These are phyloP conservation scores for Barnettozyma salicaria DNA, from an alignment of 805 yeast species.

Conservation along the genomic window DNA sequence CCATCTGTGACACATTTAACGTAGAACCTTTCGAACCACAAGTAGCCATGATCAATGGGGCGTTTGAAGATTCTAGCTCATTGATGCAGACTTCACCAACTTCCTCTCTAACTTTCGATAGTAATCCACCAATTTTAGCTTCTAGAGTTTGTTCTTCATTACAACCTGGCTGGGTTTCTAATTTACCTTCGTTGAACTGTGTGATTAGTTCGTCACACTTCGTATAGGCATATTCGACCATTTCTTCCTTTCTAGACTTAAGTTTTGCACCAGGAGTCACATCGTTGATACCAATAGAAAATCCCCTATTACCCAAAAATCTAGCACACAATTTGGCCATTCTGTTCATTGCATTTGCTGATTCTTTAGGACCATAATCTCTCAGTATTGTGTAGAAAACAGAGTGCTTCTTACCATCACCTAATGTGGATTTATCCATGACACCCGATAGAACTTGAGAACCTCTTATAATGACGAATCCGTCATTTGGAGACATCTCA, in stretches of 20 bases:
- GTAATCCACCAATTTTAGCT: constrained; percentile 92
- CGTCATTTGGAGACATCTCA: constrained; percentile 98
- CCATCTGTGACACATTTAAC: constrained; percentile 98
- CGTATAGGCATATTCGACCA: constrained; percentile 86
- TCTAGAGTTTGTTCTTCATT: constrained; percentile 97
- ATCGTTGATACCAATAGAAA: constrained; percentile 94
- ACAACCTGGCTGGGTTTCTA: constrained; percentile 99
- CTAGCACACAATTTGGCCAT: constrained; percentile 99
- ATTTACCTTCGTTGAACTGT: constrained; percentile 70
- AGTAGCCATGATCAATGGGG: constrained; percentile 97
- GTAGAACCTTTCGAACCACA: constrained; percentile 99
- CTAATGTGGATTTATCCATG: constrained; percentile 93
- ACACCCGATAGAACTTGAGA: constrained; percentile 86
- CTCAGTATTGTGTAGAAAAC: constrained; percentile 91
- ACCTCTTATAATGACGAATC: constrained; percentile 85
- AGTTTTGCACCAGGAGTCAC: constrained; percentile 88
- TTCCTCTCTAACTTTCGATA: constrained; percentile 97
- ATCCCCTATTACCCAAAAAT: constrained; percentile 89
- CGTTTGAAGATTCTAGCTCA: constrained; percentile 84
- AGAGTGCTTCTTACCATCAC: constrained; percentile 97
- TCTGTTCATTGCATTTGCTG: constrained; percentile 94
- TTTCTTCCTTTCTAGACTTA: constrained; percentile 69
- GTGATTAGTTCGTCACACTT: constrained; percentile 89
- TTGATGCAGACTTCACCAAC: constrained; percentile 97
- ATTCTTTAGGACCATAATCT: constrained; percentile 95